Base-by-base conservation (phyloP, 306 rosid genomes). In the Herpetospermum pedunculosum region DNA sequence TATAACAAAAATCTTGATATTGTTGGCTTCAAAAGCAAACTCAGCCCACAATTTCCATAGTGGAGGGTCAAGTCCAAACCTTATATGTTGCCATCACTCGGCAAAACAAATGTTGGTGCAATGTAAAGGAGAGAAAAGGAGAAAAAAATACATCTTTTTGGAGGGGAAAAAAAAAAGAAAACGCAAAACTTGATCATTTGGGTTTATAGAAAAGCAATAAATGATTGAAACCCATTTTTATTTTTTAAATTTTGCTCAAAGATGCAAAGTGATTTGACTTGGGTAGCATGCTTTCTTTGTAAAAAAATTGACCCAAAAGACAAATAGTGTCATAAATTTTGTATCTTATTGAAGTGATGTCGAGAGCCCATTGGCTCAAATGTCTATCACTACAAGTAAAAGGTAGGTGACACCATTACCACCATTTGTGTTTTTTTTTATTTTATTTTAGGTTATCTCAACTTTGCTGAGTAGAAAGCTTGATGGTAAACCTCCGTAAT, bases 171-270 rank as follows among this genome's bases (percentile, higher is more conserved):
- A 41, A 40, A 41, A 68, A 68, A 43, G 10, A 32, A 60, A 60
- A 25, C 10, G 10, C 64, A 58, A 59, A 62, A 64, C 13, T 68
- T 23, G 54, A 14, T 41, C 37, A 29, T 38, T 23, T 68, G 13
- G 73, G 73, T 40, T 68, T 68, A 5, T 26, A 14, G 21, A 37
- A 67, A 65, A 41, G 11, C 13, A 41, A 68, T 68, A 41, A 41
- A 67, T 43, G 73, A 25, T 68, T 63, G 44, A 60, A 57, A 55
- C 34, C 26, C n/a, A n/a, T n/a, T n/a, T n/a, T n/a, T n/a, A n/a
- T n/a, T n/a, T n/a, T n/a, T n/a, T n/a, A n/a, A n/a, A n/a, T n/a
- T n/a, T n/a, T n/a, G n/a, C n/a, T 46, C 21, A 44, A 69, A 69
- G 15, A 26, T 26, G 34, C 26, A 34, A 62, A 44, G 10, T 46